Base-by-base conservation (phyloP, 2,329 filamentous ascomycete species). In the Colletotrichum theobromicola region DNA sequence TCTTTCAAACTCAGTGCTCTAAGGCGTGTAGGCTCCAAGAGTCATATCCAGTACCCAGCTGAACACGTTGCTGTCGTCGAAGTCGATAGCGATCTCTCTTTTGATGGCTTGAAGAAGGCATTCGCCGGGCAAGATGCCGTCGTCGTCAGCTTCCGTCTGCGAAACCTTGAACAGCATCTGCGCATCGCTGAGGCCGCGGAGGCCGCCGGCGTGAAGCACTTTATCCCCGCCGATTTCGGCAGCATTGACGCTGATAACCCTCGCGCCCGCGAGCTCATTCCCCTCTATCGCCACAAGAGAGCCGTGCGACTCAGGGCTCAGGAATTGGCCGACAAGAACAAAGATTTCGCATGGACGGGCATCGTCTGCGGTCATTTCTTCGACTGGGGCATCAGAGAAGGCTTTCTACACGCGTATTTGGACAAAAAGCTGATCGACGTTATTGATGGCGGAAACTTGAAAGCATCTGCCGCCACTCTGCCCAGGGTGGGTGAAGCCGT, bases 141-240 rank as follows among this genome's bases (percentile, higher is more conserved):
- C 63, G 78, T 86, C 26, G 82, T 80, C 55, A 77, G 77, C 74
- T 85, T 84, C 76, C 82, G 80, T 12, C 78, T 83, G 21, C 72
- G 76, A 37, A 74, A 81, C 69, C 75, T 78, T 7, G 73, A 75
- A 4, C 77, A 80, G 67, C 84, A 86, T 75, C 72, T 85, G 57
- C 79, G 79, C 42, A 80, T 85, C 61, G 83, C 81, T 34, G 78
- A 83, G 53, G 84, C 84, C 9, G 84, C 84, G 2, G 81, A 79
- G 8, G 81, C 81, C 1, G 82, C 81, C 1, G 82, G 81, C 21
- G 84, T 86, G 12, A 77, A 76, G 76, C 82, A 84, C 61, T 80
- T 84, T 68, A 82, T 86, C 73, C 84, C 84, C 28, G 83, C 84
- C 72, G 84, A 86, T 78, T 86, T 82, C 72, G 84, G 84, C 66